Base-by-base conservation (phyloP, 345 rosid genomes). In the Gossypium rotundifolium region DNA sequence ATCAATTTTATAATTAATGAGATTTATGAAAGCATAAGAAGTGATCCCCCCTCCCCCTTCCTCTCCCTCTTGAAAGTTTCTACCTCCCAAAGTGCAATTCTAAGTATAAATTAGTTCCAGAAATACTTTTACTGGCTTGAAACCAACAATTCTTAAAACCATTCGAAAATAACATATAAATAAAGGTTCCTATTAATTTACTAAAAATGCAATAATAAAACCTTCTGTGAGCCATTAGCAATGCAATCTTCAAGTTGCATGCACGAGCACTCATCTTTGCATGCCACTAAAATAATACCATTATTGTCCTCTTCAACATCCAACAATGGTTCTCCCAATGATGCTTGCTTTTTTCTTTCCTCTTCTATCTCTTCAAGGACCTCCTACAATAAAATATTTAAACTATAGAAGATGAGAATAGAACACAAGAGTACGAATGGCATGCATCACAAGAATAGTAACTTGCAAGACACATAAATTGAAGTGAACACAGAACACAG, bases 241-340 rank as follows among this genome's bases (percentile, higher is more conserved):
- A 95, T 87, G 84, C 88, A 90, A 84, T 95, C 98, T 84, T 93
- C 93, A 64, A 95, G 96, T 83, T 95, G 99, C 99, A 93, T 85
- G 83, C 99, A 93, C 54, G 98, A 91, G 7, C 88, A 77, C 74
- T 95, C 99, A 79, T 95, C 99, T 83, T 91, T 93, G 85, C 98
- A 93, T 46, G 92, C 98, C 83, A 95, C 93, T 61, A 93, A 87
- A 73, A 90, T 91, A 61, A 91, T 88, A 71, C 91, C 85, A 78
- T 79, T 83, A 75, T 85, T 86, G 49, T 65, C 85, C 73, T 82
- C 84, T 44, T 68, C 79, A 22, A 76, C 88, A 74, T 86, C 90
- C 51, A 78, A 64, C 64, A 65, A 46, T 71, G 65, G 38, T 69
- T 86, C 84, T 62, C 74, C 76, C 2, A 75, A 83, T 44, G 79